These are phyloP conservation scores for Aaosphaeria arxii DNA, from an alignment of 2,329 filamentous ascomycete species.

Conservation along the genomic window DNA sequence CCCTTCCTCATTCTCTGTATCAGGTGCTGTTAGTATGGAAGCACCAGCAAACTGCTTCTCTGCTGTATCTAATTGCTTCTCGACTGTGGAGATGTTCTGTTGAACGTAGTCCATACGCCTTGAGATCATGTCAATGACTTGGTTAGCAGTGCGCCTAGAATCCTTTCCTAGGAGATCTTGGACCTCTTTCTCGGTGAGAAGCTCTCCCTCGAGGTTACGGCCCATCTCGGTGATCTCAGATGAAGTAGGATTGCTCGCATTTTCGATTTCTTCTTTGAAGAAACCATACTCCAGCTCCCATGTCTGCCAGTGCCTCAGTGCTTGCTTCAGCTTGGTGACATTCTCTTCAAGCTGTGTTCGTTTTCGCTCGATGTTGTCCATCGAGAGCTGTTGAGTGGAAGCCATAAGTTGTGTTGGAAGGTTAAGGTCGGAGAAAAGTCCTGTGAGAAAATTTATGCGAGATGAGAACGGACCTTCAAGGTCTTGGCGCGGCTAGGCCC, in stretches of 20 bases:
- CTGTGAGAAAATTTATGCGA: not conserved
- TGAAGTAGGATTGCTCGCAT: conserved; percentile 19
- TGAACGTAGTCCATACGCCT: conserved; percentile 86
- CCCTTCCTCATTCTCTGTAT: conserved; percentile 63
- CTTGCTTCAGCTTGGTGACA: conserved; percentile 68
- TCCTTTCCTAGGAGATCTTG: conserved; percentile 51
- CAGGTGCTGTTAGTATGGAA: conserved; percentile 57
- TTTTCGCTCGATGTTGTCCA: conserved; percentile 71
- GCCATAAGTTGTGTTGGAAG: conserved; percentile 17
- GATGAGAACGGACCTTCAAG: not conserved
- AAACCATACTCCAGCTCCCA: conserved; percentile 92
- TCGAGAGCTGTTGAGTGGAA: conserved; percentile 43
- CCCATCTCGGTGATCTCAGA: conserved; percentile 46
- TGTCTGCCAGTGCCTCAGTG: conserved; percentile 82
- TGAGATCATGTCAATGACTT: conserved; percentile 66
- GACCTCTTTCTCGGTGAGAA: conserved; percentile 62
- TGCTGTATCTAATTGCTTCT: conserved; percentile 67
- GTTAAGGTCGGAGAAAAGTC: conserved; percentile 3
- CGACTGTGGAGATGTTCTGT: conserved; percentile 72
- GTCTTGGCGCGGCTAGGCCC: conserved; percentile 18
- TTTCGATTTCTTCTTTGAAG: conserved; percentile 75
- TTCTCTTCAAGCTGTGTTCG: conserved; percentile 72
- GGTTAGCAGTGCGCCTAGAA: conserved; percentile 52
- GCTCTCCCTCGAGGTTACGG: conserved; percentile 58
- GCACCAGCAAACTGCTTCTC: conserved; percentile 66